Conservation (phyloP, 148 eudicot genomes). For the Linanthus parryae region DNA sequence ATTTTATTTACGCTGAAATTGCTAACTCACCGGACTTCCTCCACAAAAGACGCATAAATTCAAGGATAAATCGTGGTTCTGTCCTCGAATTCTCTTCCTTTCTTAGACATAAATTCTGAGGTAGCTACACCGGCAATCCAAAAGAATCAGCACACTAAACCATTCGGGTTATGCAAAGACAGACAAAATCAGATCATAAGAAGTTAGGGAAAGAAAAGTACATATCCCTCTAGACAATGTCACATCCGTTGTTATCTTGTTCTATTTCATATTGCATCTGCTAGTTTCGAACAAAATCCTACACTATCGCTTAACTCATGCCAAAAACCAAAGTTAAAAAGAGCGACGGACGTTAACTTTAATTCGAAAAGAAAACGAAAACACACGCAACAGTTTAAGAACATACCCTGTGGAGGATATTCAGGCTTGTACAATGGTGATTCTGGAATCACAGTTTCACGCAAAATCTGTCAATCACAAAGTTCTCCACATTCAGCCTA, state of each 20-base stretch:
- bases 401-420: conserved; percentile 90
- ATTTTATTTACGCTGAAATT: no score
- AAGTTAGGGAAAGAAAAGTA: no score
- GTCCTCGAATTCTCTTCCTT: no score
- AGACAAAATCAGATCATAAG: no score
- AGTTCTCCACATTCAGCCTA: no score
- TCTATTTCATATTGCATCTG: not conserved
- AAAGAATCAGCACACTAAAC: no score
- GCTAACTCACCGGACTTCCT: no score
- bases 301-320: not conserved
- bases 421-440: conserved; percentile 86
- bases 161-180: no score
- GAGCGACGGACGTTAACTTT: not conserved
- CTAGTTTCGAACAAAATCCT: not conserved
- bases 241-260: not conserved
- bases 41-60: no score
- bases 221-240: not conserved
- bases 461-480: conserved; percentile 64
- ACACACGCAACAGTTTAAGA: not conserved
- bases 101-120: no score
- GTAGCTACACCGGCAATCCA: no score
- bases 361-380: not conserved
- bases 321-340: not conserved
- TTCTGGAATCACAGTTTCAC: conserved; percentile 90
- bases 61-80: no score